Evolutionary conservation across 306 rosid genomes (phyloP).

Genomic region (Prunus salicina): DNA sequence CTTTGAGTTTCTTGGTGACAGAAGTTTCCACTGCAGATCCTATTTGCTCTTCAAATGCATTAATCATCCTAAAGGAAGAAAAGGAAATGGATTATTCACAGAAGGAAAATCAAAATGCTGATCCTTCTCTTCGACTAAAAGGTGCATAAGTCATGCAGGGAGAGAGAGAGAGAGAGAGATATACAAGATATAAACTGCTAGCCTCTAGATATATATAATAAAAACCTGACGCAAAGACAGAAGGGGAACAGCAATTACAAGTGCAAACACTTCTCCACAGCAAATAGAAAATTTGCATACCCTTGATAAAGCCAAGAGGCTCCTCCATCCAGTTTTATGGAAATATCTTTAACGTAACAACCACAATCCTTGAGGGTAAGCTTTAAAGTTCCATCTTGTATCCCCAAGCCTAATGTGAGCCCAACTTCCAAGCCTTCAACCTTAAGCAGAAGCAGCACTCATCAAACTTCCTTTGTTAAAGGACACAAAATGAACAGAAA

Average conservation of each 20-base stretch:
- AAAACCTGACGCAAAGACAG: neutral
- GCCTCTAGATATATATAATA: neutral
- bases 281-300: conserved; percentile 36
- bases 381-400: conserved; percentile 68
- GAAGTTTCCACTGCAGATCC: conserved; percentile 66
- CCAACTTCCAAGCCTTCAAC: conserved; percentile 84
- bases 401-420: conserved; percentile 69
- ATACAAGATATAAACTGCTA: neutral
- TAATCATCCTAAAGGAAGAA: conserved; percentile 55
- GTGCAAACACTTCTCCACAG: neutral
- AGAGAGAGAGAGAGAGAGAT: too few relatives aligned
- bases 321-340: conserved; percentile 85
- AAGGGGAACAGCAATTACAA: neutral
- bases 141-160: neutral
- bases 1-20: conserved; percentile 56
- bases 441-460: conserved; percentile 37
- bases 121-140: conserved; percentile 9
- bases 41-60: conserved; percentile 81
- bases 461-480: too few relatives aligned
- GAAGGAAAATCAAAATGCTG: conserved; percentile 2
- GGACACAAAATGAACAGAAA: too few relatives aligned
- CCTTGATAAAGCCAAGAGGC: conserved; percentile 99
- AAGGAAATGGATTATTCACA: conserved; percentile 21
- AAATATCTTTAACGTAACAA: conserved; percentile 63
- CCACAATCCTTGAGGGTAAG: conserved; percentile 59